Percentiles rank a stretch among this genome's conserved stretches.
These are phyloP conservation scores for Solidago caesia DNA, from an alignment of 129 eudicot species.

Conservation along the genomic window DNA sequence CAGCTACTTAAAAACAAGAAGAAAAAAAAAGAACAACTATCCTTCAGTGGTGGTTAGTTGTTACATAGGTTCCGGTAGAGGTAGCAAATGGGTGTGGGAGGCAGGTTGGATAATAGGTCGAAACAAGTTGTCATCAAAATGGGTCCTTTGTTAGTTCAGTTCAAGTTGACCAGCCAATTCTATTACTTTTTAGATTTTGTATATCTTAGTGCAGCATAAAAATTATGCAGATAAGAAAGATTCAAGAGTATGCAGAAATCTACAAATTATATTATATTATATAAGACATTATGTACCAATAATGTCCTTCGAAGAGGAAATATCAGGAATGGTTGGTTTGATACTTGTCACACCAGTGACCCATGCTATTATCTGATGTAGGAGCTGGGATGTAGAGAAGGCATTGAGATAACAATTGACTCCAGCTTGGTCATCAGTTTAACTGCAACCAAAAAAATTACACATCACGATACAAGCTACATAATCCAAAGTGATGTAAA, in stretches of 20 bases:
- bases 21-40: background rate
- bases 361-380: slow-evolving; percentile 46
- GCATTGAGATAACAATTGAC: slow-evolving; percentile 45
- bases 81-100: background rate
- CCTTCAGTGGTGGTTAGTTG: background rate
- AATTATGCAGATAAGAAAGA: background rate
- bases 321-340: slow-evolving; percentile 32
- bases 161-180: background rate
- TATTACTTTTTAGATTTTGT: background rate
- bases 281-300: slow-evolving; percentile 40
- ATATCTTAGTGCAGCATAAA: background rate
- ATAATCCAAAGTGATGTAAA: background rate
- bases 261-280: background rate
- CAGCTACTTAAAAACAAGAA: background rate
- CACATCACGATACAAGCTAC: slow-evolving; percentile 13
- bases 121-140: background rate
- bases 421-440: slow-evolving; percentile 35
- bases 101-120: background rate
- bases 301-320: slow-evolving; percentile 52
- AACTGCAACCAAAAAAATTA: slow-evolving; percentile 38
- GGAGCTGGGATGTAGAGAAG: slow-evolving; percentile 47
- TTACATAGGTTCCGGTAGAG: background rate
- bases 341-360: slow-evolving; percentile 34
- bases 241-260: background rate
- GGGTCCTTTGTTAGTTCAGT: background rate